phyloP scores from a whole-genome alignment of 305 asterid genomes.

The Fraxinus nigra region DNA sequence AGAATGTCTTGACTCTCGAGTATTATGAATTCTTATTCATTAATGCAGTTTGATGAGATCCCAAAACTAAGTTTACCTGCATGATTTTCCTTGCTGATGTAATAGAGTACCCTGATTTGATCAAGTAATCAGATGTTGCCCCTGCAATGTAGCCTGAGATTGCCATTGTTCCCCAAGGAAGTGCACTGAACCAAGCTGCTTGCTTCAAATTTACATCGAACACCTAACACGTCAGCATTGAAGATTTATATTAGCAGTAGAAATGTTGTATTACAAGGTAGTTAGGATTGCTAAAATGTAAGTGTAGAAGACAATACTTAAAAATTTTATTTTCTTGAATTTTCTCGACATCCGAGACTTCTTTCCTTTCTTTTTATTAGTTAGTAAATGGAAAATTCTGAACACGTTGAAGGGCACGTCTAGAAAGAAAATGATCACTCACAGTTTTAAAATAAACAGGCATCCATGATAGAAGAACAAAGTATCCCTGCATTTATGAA shows the following conservation, averaged over 20 bases:
- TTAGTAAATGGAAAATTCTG: not conserved
- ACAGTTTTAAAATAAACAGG: constrained; percentile 93
- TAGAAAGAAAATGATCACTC: constrained; percentile 27
- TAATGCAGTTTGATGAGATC: not conserved
- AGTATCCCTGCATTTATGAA: constrained; percentile 77
- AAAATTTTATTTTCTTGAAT: not conserved
- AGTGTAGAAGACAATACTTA: not conserved
- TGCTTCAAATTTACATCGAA: constrained; percentile 83
- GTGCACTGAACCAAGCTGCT: constrained; percentile 99
- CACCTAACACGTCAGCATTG: constrained; percentile 43
- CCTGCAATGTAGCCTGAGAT: constrained; percentile 93
- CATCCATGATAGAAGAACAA: constrained; percentile 97
- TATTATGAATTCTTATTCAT: not conserved
- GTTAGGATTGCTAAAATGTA: not conserved
- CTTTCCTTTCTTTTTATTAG: not conserved
- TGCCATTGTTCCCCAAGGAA: constrained; percentile 99
- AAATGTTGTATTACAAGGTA: not conserved
- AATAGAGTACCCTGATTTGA: constrained; percentile 59
- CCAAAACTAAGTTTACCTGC: constrained; percentile 56
- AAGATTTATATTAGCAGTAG: not conserved
- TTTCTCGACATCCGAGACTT: not conserved
- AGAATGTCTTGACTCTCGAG: not conserved
- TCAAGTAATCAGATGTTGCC: constrained; percentile 66
- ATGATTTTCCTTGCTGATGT: constrained; percentile 78
- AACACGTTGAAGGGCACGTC: not conserved